Evolutionary conservation across 2,329 filamentous ascomycete genomes (phyloP), one percentile per base, ranked within the genome.

Genomic region (Hypoxylon sp.): DNA sequence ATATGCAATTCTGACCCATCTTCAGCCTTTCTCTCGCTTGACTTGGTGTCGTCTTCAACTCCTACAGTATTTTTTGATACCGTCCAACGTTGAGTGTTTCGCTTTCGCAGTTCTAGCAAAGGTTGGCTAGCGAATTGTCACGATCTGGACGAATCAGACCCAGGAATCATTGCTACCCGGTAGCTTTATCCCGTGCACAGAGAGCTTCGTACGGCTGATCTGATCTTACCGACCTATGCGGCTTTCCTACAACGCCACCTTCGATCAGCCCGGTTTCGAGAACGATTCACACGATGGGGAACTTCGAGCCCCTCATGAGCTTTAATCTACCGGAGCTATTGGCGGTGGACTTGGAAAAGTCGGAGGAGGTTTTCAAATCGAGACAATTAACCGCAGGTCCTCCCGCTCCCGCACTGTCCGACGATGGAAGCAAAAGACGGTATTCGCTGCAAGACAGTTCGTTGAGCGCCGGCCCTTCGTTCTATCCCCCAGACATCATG

Each of bases 281-380:
- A 54, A 71, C 68, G 60, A 64, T 62, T 34, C 52, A 54, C 68
- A 59, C 43, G 49, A 67, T 68, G 64, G 66, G 63, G 32, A 48
- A 51, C 51, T 59, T 68, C 56, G 70, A 74, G 58, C 70, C 67
- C 64, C 56, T 71, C 65, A 75, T 73, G 70, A 76, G 75, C 51
- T 80, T 80, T 71, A 87, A 82, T 73, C 76, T 88, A 17, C 83
- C 85, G 2, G 86, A 88, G 73, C 69, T 86, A 39, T 76, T 88
- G n/a, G 85, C 80, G 6, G 79, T 78, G 61, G 84, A 88, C 65
- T 75, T 87, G 47, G 82, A 85, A 69, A 70, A 78, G 20, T 85
- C 82, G 17, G 77, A 77, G 52, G 74, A 77, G 8, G 71, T 85
- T 24, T 87, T 87, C 58, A 75, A 75, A 24, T 79, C 83, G 13